A percentile compares a stretch with the other conserved stretches of the same genome.
Evolutionary conservation across 345 rosid species (phyloP).

Genomic region (Dovyalis caffra): DNA sequence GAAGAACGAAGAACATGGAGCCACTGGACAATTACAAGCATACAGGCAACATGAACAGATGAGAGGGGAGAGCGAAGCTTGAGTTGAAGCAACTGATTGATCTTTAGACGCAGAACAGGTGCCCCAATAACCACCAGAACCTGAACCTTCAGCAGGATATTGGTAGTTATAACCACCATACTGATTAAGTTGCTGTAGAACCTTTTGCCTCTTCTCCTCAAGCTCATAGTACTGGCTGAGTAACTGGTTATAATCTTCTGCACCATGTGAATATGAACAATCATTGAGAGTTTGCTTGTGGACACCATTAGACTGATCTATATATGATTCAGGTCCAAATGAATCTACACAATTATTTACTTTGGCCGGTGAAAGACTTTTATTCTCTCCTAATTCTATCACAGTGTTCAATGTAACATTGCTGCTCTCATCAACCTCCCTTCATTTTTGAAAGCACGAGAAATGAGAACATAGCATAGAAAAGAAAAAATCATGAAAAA

Average conservation of each 20-base stretch:
- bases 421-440: slow-evolving; percentile 28
- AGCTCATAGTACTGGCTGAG: slow-evolving; percentile 58
- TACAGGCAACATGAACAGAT: slow-evolving; percentile 41
- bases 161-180: slow-evolving; percentile 40
- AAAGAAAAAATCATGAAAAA: no score
- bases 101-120: slow-evolving; percentile 29
- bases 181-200: slow-evolving; percentile 49
- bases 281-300: slow-evolving; percentile 12
- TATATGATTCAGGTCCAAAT: slow-evolving; percentile 10
- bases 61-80: slow-evolving; percentile 26
- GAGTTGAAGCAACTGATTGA: slow-evolving; percentile 21
- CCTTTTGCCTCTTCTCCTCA: slow-evolving; percentile 53
- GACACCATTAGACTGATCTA: slow-evolving; percentile 23
- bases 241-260: slow-evolving; percentile 45
- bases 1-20: slow-evolving; percentile 35
- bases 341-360: slow-evolving; percentile 21
- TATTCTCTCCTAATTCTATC: slow-evolving; percentile 14
- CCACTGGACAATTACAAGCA: slow-evolving; percentile 28
- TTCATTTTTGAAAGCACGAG: slow-evolving; percentile 8
- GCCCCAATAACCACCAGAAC: slow-evolving; percentile 30
- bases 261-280: slow-evolving; percentile 23
- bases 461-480: not conserved
- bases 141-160: slow-evolving; percentile 35
- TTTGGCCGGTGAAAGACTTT: slow-evolving; percentile 17
- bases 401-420: slow-evolving; percentile 8